Evolutionary conservation across 495 filamentous ascomycete species (phyloP), one percentile per base, ranked within the genome.

Genomic region (Trichoderma asperelloides): DNA sequence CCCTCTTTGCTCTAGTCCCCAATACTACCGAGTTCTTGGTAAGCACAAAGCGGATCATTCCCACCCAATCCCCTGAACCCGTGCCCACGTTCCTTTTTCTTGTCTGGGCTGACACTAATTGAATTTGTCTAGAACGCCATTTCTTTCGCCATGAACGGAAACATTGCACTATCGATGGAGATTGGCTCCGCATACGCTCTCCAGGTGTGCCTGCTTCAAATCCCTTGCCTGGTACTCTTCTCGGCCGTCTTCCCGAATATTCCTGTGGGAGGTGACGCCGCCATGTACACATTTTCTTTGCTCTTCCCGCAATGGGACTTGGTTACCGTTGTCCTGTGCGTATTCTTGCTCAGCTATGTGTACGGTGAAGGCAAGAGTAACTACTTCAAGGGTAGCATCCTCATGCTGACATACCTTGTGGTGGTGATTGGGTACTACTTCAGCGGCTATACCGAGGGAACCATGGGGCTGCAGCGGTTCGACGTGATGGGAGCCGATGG

Each of bases 131-230:
- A 95, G 91, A 99, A 99, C 74, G 95, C 96, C 73, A 98, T 99
- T 67, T 97, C 93, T 2, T 99, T 99, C 76, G 95, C 95, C 55
- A 99, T 99, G 96, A 98, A 99, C 72, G 95, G 95, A n/a, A 99
- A 99, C 77, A 98, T 99, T 73, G 95, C 95, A 0, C 82, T 99
- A 30, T 96, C 92, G 51, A 98, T 99, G 96, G 95, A 99, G 75
- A 98, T 99, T 69, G 95, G 95, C 70, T 96, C 92, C 0, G 94
- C 94, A 40, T 99, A 99, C 71, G 96, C 96, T 8, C 82, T 99
- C 47, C 95, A 99, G 76, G 95, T 99, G 67, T 97, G 92, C 77
- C 85, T 99, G n/a, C 82, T 99, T 33, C 95, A 99, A 74, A 93
- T 98, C 27, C 95, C 95, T 0, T 91, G 91, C 30, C 81, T 99